phyloP scores from a whole-genome alignment of 192 early-diverging fungal species.

The Mortierella hygrophila region DNA sequence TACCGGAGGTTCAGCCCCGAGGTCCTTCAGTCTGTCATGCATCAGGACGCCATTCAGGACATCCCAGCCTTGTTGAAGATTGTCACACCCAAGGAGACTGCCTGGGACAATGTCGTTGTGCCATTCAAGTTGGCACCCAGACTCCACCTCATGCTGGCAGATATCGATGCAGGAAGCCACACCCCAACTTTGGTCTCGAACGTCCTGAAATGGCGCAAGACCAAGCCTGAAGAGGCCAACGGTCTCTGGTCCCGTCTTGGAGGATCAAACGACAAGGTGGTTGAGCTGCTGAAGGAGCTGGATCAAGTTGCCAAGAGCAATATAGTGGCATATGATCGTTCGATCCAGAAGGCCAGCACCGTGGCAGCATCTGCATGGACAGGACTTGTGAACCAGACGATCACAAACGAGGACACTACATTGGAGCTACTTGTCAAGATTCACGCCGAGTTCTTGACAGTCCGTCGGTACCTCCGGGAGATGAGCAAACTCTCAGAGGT shows the following conservation, averaged over 20 bases:
- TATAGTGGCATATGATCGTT: conserved; percentile 55
- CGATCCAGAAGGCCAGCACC: conserved; percentile 51
- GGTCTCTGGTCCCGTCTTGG: conserved; percentile 74
- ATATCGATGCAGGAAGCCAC: conserved; percentile 94
- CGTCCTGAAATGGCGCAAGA: conserved; percentile 87
- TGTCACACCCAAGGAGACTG: conserved; percentile 58
- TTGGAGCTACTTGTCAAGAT: conserved; percentile 46
- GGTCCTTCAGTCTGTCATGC: conserved; percentile 70
- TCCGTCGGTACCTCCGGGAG: conserved; percentile 78
- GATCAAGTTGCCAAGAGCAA: conserved; percentile 37
- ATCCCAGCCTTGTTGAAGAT: conserved; percentile 45
- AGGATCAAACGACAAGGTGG: conserved; percentile 69
- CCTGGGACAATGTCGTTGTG: conserved; percentile 78
- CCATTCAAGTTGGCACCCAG: conserved; percentile 79
- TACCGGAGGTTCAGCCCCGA: conserved; percentile 88
- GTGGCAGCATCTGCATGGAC: conserved; percentile 18
- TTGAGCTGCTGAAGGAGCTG: conserved; percentile 66
- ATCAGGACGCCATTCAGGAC: conserved; percentile 51
- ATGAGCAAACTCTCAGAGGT: conserved; percentile 82
- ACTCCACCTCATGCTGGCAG: conserved; percentile 85
- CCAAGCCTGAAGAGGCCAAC: conserved; percentile 70
- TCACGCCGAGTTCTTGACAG: conserved; percentile 52
- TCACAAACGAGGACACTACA: conserved; percentile 20
- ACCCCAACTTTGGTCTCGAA: conserved; percentile 93
- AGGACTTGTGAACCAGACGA: conserved; percentile 55